Conservation (phyloP, 139 green algal genomes). For the Zygnema circumcarinatum region DNA sequence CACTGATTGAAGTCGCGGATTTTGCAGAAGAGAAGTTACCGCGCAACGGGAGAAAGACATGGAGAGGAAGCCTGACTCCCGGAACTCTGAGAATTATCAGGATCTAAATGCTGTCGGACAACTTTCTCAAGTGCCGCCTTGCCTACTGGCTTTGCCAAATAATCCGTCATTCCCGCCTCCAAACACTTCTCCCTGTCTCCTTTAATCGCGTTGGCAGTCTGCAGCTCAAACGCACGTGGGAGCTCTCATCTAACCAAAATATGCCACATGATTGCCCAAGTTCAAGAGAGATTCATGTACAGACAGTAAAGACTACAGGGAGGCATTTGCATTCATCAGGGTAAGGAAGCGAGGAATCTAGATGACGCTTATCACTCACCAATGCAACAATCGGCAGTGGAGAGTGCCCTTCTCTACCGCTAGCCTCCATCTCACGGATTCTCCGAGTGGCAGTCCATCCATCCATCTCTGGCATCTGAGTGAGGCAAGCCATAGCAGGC, state of each 20-base stretch:
- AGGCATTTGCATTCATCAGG: no score
- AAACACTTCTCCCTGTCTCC: slow-evolving; percentile 30
- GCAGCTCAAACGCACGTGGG: not conserved
- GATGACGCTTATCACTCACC: no score
- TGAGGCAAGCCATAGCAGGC: no score
- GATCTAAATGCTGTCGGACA: slow-evolving; percentile 2
- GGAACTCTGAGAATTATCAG: not conserved
- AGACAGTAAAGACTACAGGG: no score
- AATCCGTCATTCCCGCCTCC: slow-evolving; percentile 34
- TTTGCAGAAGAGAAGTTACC: no score
- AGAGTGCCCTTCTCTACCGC: not conserved
- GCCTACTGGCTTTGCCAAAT: slow-evolving; percentile 24
- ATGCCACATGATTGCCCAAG: not conserved
- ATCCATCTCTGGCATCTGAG: slow-evolving; percentile 43
- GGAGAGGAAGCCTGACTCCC: not conserved
- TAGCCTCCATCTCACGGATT: slow-evolving; percentile 28
- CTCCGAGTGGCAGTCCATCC: slow-evolving; percentile 31
- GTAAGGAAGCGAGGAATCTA: no score
- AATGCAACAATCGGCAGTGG: slow-evolving; percentile 18
- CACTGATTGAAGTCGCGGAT: no score
- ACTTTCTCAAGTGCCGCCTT: slow-evolving; percentile 36
- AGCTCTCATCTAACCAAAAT: not conserved
- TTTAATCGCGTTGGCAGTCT: slow-evolving; percentile 35
- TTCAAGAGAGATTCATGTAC: no score
- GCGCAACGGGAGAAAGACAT: not conserved